Conservation (phyloP, 805 yeast species). For the Nakazawaea wyomingensis region DNA sequence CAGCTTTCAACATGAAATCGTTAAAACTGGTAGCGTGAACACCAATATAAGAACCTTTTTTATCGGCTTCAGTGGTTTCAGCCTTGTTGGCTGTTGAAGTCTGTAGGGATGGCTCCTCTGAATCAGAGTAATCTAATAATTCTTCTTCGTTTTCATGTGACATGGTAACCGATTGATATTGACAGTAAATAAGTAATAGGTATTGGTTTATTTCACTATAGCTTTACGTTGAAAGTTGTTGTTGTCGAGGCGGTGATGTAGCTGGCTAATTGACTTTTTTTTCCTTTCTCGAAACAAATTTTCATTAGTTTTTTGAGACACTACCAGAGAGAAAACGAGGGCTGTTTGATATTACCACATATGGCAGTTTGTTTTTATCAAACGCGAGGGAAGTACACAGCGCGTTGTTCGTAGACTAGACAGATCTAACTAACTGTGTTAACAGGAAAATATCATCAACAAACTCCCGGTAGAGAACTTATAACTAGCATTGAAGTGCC, state of each 20-base stretch:
- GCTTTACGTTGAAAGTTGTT: too few species aligned
- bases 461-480: too few species aligned
- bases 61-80: constrained; percentile 50
- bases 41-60: constrained; percentile 97
- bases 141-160: constrained; percentile 99
- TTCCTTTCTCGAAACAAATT: neutral
- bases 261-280: constrained; percentile 5
- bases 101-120: constrained; percentile 86
- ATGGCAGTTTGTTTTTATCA: neutral
- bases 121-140: constrained; percentile 96
- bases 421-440: too few species aligned
- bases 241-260: too few species aligned
- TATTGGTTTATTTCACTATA: too few species aligned
- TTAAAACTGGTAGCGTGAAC: constrained; percentile 98
- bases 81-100: constrained; percentile 40
- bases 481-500: too few species aligned
- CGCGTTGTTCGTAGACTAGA: too few species aligned
- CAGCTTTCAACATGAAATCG: constrained; percentile 95
- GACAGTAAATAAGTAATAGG: neutral
- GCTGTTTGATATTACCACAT: neutral
- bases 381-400: neutral
- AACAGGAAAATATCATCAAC: too few species aligned
- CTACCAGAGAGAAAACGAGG: neutral
- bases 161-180: constrained; percentile 35
- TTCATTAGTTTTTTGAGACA: neutral